Evolutionary conservation across 1,284 basidiomycete genomes (phyloP).

Genomic region (Salmacisia buchloeana): DNA sequence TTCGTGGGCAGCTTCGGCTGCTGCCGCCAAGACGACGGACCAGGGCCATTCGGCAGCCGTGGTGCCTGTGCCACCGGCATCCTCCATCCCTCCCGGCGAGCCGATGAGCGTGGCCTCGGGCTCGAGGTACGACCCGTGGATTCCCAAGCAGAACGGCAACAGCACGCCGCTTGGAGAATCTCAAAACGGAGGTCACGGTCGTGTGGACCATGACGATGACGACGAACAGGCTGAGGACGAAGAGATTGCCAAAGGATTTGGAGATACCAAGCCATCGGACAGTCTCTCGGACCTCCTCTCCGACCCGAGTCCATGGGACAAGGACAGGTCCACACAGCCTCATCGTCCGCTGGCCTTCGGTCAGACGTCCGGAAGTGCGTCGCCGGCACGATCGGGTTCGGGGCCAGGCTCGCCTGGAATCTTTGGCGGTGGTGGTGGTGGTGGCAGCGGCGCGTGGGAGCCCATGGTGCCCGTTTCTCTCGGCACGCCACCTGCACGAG

Average conservation of each 20-base stretch:
- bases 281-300: background rate
- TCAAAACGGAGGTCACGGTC: background rate
- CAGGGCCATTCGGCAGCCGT: background rate
- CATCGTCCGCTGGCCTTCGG: background rate
- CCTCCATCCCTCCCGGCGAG: slow-evolving; percentile 1
- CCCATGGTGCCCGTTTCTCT: slow-evolving; percentile 1
- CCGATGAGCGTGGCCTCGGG: background rate
- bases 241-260: background rate
- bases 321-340: background rate
- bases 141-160: background rate
- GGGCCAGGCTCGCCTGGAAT: too few species aligned
- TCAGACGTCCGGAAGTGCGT: background rate
- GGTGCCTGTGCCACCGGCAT: slow-evolving; percentile 2
- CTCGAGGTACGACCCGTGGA: background rate
- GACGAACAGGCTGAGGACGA: background rate
- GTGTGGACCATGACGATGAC: slow-evolving; percentile 1
- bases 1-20: slow-evolving; percentile 41
- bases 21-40: background rate
- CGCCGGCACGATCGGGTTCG: too few species aligned
- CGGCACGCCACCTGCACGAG: background rate
- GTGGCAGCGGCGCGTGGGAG: background rate
- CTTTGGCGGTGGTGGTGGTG: too few species aligned
- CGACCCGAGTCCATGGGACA: background rate
- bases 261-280: background rate
- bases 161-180: background rate